A percentile compares a stretch with the other conserved stretches of the same genome.
Conservation (phyloP, 2,329 filamentous ascomycete genomes). For the Fusarium proliferatum region DNA sequence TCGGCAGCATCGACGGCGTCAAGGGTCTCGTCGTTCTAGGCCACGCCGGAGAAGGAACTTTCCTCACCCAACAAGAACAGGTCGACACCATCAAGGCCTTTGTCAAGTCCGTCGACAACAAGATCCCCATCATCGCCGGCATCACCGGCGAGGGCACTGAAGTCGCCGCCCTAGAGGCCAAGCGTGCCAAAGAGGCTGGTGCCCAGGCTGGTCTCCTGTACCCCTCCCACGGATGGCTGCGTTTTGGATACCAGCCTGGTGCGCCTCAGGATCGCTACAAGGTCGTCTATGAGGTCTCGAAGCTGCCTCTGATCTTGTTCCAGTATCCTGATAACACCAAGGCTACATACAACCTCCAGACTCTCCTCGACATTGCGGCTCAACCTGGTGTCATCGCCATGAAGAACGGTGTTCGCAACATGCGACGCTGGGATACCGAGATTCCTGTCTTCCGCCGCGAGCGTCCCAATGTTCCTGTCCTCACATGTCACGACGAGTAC, state of each 20-base stretch:
- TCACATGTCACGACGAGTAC: constrained; percentile 65
- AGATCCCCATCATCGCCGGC: constrained; percentile 63
- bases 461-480: constrained; percentile 60
- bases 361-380: constrained; percentile 63
- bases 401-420: constrained; percentile 68
- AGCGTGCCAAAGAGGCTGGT: constrained; percentile 62
- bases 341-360: constrained; percentile 62
- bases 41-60: constrained; percentile 66
- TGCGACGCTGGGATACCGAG: constrained; percentile 67
- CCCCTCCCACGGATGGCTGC: constrained; percentile 64
- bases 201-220: constrained; percentile 63
- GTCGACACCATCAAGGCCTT: constrained; percentile 62
- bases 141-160: constrained; percentile 65
- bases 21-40: constrained; percentile 65
- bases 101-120: constrained; percentile 61
- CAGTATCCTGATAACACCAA: constrained; percentile 66
- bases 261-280: constrained; percentile 64
- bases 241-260: constrained; percentile 65
- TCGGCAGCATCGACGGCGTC: constrained; percentile 61
- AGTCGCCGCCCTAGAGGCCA: constrained; percentile 62
- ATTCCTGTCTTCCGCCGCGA: constrained; percentile 63
- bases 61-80: constrained; percentile 62
- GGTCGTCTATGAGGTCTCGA: constrained; percentile 60
- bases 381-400: constrained; percentile 65
- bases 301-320: constrained; percentile 63